These are phyloP conservation scores for Aechmea fasciata DNA, from an alignment of 176 grass and related monocot species.

Conservation along the genomic window DNA sequence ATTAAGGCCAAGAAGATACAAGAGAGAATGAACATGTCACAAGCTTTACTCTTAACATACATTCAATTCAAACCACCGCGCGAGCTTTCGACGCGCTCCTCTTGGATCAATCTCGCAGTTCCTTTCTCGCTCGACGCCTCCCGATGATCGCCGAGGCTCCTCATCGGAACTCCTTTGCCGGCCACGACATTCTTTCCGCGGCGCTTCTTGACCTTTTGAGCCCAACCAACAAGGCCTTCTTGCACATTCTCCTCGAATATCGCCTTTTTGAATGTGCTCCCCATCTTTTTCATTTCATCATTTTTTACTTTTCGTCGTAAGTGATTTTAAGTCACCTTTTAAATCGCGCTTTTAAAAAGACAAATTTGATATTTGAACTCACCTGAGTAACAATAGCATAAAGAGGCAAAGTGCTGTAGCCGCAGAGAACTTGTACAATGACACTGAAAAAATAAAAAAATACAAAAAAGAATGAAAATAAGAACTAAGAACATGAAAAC, in stretches of 20 bases:
- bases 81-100: too few relatives aligned
- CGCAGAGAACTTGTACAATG: not conserved
- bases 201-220: not conserved
- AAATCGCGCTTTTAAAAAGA: not conserved
- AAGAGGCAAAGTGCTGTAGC: conserved; percentile 9
- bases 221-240: conserved; percentile 27
- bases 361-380: not conserved
- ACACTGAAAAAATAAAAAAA: conserved; percentile 1
- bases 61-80: too few relatives aligned
- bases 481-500: not conserved
- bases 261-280: conserved; percentile 43
- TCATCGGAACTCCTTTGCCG: too few relatives aligned
- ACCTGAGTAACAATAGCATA: conserved; percentile 12
- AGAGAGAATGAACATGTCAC: too few relatives aligned
- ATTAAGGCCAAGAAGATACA: too few relatives aligned
- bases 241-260: conserved; percentile 22
- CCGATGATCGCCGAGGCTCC: too few relatives aligned
- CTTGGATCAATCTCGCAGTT: too few relatives aligned
- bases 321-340: not conserved
- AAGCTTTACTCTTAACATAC: too few relatives aligned
- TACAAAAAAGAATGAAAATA: not conserved
- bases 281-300: conserved; percentile 36
- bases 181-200: too few relatives aligned
- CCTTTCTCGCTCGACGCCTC: too few relatives aligned
- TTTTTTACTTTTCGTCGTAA: not conserved